Percentiles rank a stretch among this genome's conserved stretches.
phyloP scores from a whole-genome alignment of 371 early-diverging fungal species.

The Mucor plumbeus region DNA sequence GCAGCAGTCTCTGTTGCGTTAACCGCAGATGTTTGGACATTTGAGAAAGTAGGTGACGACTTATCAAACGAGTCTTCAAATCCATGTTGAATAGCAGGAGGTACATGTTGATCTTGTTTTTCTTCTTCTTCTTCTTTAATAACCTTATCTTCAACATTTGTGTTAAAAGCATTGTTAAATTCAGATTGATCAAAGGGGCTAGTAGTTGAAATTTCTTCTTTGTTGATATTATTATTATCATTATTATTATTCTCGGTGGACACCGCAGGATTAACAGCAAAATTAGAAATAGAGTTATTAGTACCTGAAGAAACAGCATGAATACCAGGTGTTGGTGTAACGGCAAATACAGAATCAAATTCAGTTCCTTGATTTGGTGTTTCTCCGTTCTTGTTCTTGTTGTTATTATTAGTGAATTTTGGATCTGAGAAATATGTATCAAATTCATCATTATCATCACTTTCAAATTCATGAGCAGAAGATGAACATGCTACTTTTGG shows the following conservation, averaged over 20 bases:
- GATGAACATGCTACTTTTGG: not conserved
- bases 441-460: conserved; percentile 28
- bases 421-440: conserved; percentile 32
- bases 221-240: conserved; percentile 2
- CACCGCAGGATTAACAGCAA: not conserved
- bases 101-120: too few species aligned
- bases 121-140: too few species aligned
- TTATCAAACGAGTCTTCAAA: not conserved
- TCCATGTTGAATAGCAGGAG: not conserved
- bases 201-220: not conserved
- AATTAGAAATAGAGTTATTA: not conserved
- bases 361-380: conserved; percentile 6
- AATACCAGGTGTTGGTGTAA: conserved; percentile 12
- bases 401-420: conserved; percentile 28
- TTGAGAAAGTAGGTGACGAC: not conserved
- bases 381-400: conserved; percentile 7
- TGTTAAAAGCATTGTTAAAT: not conserved
- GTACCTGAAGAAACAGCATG: conserved; percentile 1
- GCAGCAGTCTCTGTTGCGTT: not conserved
- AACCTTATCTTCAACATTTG: not conserved
- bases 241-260: not conserved
- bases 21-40: too few species aligned
- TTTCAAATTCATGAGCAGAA: not conserved
- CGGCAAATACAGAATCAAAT: conserved; percentile 15
- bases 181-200: not conserved